These are phyloP conservation scores for Aspergillus pseudonomiae DNA, from an alignment of 2,329 filamentous ascomycete genomes.

Conservation along the genomic window DNA sequence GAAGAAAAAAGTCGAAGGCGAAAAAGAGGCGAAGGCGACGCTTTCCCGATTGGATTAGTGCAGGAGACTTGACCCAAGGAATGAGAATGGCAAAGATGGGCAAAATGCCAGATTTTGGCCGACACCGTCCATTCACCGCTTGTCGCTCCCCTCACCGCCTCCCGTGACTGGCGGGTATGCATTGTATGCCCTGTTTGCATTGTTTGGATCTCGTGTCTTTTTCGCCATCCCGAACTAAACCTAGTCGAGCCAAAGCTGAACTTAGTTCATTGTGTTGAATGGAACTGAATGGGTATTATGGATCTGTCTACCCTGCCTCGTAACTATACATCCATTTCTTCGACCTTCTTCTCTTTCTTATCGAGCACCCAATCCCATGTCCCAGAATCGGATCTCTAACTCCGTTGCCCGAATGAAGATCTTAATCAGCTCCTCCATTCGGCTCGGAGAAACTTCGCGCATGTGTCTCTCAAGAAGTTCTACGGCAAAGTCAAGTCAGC, in stretches of 20 bases:
- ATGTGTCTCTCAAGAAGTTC: conserved; percentile 77
- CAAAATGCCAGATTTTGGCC: background rate
- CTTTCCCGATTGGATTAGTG: conserved; percentile 32
- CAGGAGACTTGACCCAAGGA: conserved; percentile 6
- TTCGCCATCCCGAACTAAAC: background rate
- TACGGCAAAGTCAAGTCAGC: conserved; percentile 36
- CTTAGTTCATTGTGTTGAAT: background rate
- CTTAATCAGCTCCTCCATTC: conserved; percentile 78
- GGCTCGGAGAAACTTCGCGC: conserved; percentile 68
- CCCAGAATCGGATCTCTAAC: conserved; percentile 77
- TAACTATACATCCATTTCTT: background rate
- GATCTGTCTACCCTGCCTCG: background rate
- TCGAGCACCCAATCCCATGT: conserved; percentile 59
- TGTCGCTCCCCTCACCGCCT: background rate
- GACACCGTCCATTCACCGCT: background rate
- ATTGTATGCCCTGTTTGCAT: background rate
- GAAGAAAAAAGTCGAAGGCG: conserved; percentile 19
- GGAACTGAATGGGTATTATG: background rate
- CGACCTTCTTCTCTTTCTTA: conserved; percentile 12
- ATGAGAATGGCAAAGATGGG: background rate
- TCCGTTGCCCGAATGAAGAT: conserved; percentile 87
- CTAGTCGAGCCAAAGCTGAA: background rate
- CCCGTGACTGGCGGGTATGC: background rate
- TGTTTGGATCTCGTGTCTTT: background rate
- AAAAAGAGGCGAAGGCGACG: conserved; percentile 29